phyloP scores from a whole-genome alignment of 345 rosid species.

The Firmiana major region DNA sequence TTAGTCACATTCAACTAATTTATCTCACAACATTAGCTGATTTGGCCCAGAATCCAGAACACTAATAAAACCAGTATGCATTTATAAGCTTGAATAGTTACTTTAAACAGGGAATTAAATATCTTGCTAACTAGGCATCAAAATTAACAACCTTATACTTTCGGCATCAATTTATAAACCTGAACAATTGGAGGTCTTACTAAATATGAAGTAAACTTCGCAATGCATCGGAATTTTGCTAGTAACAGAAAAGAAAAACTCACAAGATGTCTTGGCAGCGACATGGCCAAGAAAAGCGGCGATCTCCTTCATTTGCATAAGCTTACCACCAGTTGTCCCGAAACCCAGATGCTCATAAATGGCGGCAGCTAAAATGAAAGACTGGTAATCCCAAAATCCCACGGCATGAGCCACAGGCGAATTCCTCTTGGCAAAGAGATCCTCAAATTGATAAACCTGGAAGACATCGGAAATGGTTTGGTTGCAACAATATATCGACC shows the following conservation, averaged over 20 bases:
- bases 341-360: slow-evolving; percentile 75
- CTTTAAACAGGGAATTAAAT: too few species aligned
- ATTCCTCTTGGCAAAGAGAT: slow-evolving; percentile 78
- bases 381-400: slow-evolving; percentile 90
- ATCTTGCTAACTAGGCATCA: neutral
- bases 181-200: neutral
- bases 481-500: slow-evolving; percentile 79
- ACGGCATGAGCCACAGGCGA: slow-evolving; percentile 80
- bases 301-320: slow-evolving; percentile 78
- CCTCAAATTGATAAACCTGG: slow-evolving; percentile 80
- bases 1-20: neutral
- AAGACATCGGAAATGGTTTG: slow-evolving; percentile 74
- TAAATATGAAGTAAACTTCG: neutral
- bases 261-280: slow-evolving; percentile 83
- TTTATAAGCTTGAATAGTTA: too few species aligned
- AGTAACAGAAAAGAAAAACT: too few species aligned
- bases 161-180: too few species aligned
- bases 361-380: slow-evolving; percentile 69
- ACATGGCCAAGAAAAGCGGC: slow-evolving; percentile 95
- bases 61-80: neutral
- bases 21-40: neutral
- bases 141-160: neutral
- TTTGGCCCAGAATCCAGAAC: neutral
- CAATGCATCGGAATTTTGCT: too few species aligned
- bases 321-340: slow-evolving; percentile 84